A percentile compares a stretch with the other conserved stretches of the same genome.
Evolutionary conservation across 2,329 filamentous ascomycete species (phyloP).

Genomic region (Tolypocladium paradoxum): DNA sequence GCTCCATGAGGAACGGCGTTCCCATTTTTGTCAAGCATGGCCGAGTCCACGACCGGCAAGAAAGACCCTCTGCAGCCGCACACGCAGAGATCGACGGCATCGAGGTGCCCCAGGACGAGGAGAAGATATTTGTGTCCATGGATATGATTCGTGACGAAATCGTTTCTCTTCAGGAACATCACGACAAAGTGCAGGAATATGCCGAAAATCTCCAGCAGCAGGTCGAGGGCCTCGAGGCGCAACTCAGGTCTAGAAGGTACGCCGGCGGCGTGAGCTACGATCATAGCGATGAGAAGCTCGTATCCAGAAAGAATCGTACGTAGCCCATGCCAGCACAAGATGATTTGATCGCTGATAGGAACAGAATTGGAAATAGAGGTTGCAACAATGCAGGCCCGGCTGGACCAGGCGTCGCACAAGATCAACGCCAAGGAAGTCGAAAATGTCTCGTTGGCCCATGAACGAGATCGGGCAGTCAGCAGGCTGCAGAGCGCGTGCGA

Average conservation of each 20-base stretch:
- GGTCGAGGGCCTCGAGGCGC: slow-evolving; percentile 36
- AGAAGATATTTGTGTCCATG: slow-evolving; percentile 49
- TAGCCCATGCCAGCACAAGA: slow-evolving; percentile 8
- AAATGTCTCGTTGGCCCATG: slow-evolving; percentile 49
- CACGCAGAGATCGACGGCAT: slow-evolving; percentile 41
- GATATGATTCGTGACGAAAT: slow-evolving; percentile 52
- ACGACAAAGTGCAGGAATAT: slow-evolving; percentile 43
- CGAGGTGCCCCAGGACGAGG: slow-evolving; percentile 40
- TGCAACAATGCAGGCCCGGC: slow-evolving; percentile 46
- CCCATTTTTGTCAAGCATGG: slow-evolving; percentile 46
- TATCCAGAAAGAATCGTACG: slow-evolving; percentile 46
- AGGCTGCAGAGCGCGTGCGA: slow-evolving; percentile 51
- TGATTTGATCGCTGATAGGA: slow-evolving; percentile 4
- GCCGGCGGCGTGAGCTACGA: slow-evolving; percentile 32
- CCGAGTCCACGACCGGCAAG: slow-evolving; percentile 33
- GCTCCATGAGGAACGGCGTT: slow-evolving; percentile 40
- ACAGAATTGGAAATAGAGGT: slow-evolving; percentile 49
- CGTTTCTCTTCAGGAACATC: slow-evolving; percentile 42
- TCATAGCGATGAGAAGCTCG: slow-evolving; percentile 32
- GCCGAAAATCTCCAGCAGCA: slow-evolving; percentile 42
- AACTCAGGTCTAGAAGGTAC: slow-evolving; percentile 34
- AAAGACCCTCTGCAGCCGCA: slow-evolving; percentile 19
- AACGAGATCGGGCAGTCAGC: slow-evolving; percentile 54
- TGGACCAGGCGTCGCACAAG: slow-evolving; percentile 53
- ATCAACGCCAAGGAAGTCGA: slow-evolving; percentile 51